Evolutionary conservation across 495 filamentous ascomycete species (phyloP).

Genomic region (Zalerion maritima): DNA sequence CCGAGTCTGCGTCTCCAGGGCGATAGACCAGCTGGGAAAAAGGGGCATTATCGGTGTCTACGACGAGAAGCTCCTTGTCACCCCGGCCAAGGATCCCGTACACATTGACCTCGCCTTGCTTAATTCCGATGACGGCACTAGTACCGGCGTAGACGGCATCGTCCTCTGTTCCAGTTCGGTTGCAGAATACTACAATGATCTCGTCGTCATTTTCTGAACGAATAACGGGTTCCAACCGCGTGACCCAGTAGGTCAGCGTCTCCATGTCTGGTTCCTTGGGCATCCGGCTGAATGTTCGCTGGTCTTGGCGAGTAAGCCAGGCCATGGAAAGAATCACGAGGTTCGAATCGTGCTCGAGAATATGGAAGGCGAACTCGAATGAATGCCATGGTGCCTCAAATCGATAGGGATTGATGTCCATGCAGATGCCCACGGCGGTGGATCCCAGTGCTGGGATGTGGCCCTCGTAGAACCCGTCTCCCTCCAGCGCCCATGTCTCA

Average conservation of each 20-base stretch:
- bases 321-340: slow-evolving; percentile 79
- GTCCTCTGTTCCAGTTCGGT: slow-evolving; percentile 59
- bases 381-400: slow-evolving; percentile 63
- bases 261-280: slow-evolving; percentile 54
- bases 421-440: slow-evolving; percentile 79
- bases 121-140: slow-evolving; percentile 64
- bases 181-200: slow-evolving; percentile 69
- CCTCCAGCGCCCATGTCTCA: slow-evolving; percentile 79
- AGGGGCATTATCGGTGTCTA: slow-evolving; percentile 33
- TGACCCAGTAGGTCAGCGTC: slow-evolving; percentile 83
- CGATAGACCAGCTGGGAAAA: slow-evolving; percentile 11
- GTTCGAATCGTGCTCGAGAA: slow-evolving; percentile 48
- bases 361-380: slow-evolving; percentile 76
- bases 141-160: slow-evolving; percentile 69
- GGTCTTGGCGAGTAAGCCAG: slow-evolving; percentile 54
- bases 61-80: slow-evolving; percentile 48
- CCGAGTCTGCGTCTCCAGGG: slow-evolving; percentile 5
- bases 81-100: slow-evolving; percentile 54
- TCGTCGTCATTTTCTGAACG: slow-evolving; percentile 39
- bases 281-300: slow-evolving; percentile 26
- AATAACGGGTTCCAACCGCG: slow-evolving; percentile 61
- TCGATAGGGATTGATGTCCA: slow-evolving; percentile 56
- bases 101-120: slow-evolving; percentile 48
- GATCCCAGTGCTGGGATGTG: slow-evolving; percentile 37
- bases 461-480: slow-evolving; percentile 45